Conservation (phyloP, 305 asterid species). For the Solanum hybrid region DNA sequence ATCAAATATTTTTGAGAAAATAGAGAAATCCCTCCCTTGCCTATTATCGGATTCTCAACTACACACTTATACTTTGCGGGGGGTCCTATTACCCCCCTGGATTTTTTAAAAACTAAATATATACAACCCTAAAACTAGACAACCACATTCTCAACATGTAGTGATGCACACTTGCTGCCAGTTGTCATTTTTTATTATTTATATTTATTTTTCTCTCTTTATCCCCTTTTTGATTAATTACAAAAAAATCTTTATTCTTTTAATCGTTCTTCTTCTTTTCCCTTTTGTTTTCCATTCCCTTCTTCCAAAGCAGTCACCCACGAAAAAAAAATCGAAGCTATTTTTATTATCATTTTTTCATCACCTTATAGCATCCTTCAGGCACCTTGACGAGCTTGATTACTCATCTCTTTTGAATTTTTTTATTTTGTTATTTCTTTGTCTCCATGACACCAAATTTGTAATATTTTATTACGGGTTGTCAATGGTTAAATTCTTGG, state of each 20-base stretch:
- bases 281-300: background rate
- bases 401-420: background rate
- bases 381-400: background rate
- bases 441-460: background rate
- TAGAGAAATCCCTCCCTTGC: background rate
- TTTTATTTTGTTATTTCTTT: background rate
- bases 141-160: background rate
- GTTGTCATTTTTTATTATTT: background rate
- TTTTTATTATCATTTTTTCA: background rate
- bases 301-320: background rate
- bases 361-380: background rate
- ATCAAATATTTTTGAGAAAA: background rate
- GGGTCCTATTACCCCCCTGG: background rate
- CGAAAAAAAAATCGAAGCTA: no score
- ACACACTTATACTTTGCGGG: background rate
- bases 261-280: background rate
- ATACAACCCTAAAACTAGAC: background rate
- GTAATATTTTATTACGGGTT: background rate
- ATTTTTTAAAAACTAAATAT: no score
- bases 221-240: background rate
- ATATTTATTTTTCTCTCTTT: background rate
- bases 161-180: background rate
- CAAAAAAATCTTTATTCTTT: background rate
- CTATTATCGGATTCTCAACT: background rate
- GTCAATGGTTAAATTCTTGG: background rate